These are phyloP conservation scores for Cercospora sp. DNA, from an alignment of 2,329 filamentous ascomycete genomes.

Conservation along the genomic window DNA sequence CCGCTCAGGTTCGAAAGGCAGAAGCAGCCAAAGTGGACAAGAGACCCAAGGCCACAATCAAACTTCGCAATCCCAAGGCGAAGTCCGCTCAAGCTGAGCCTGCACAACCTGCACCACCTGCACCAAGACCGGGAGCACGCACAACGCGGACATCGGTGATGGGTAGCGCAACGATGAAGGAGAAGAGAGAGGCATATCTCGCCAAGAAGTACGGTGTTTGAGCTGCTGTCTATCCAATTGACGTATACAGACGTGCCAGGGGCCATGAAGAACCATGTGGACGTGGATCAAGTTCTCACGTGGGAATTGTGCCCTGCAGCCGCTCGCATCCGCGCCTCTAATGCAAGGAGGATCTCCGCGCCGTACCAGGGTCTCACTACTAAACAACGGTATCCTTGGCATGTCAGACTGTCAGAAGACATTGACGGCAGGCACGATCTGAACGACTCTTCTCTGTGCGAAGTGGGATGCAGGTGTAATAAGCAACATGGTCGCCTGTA, in stretches of 20 bases:
- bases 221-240: background rate
- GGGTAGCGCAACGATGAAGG: background rate
- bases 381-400: no score
- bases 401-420: no score
- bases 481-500: no score
- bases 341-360: background rate
- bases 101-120: background rate
- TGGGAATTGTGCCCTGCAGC: background rate
- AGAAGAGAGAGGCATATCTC: constrained; percentile 3
- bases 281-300: background rate
- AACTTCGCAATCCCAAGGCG: background rate
- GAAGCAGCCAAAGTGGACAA: background rate
- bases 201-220: background rate
- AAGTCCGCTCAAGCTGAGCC: background rate
- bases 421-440: no score
- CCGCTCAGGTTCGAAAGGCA: background rate
- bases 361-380: background rate
- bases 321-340: background rate
- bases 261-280: background rate
- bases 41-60: background rate
- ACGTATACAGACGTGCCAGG: background rate
- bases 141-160: background rate
- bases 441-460: no score
- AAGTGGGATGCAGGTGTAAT: no score
- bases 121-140: background rate